These are phyloP conservation scores for Aphanomyces stellatus DNA, from an alignment of 352 stramenopile genomes.

Conservation along the genomic window DNA sequence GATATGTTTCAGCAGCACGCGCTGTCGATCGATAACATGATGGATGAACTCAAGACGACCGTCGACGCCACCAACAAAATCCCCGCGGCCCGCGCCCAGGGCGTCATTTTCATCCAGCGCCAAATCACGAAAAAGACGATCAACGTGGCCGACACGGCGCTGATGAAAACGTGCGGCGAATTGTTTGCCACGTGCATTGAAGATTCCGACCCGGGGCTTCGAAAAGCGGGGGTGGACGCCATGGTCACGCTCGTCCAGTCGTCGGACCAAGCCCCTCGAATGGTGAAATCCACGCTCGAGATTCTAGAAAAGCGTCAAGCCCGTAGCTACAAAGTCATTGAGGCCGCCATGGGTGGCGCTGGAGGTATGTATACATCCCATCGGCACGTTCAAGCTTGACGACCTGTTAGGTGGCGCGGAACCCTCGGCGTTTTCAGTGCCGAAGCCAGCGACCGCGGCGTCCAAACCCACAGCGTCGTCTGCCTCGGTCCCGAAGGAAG, in stretches of 20 bases:
- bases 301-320: slow-evolving; percentile 57
- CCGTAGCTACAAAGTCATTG: slow-evolving; percentile 58
- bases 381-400: too few species aligned
- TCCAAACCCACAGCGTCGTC: background rate
- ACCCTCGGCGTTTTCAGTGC: slow-evolving; percentile 4
- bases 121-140: slow-evolving; percentile 63
- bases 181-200: slow-evolving; percentile 59
- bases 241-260: slow-evolving; percentile 51
- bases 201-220: slow-evolving; percentile 70
- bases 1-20: slow-evolving; percentile 73
- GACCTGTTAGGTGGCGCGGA: background rate
- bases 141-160: slow-evolving; percentile 44
- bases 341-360: slow-evolving; percentile 33
- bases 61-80: slow-evolving; percentile 81
- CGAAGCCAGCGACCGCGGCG: background rate
- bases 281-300: slow-evolving; percentile 52
- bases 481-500: background rate
- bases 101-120: slow-evolving; percentile 53
- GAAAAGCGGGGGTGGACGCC: slow-evolving; percentile 60
- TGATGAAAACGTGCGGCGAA: slow-evolving; percentile 54
- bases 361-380: too few species aligned
- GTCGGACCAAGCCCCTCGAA: slow-evolving; percentile 36
- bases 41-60: slow-evolving; percentile 69
- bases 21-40: slow-evolving; percentile 82
- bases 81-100: slow-evolving; percentile 66